Evolutionary conservation across 441 rosid genomes (phyloP), one percentile per base, ranked within the genome.

Genomic region (Adansonia madagascariensis): DNA sequence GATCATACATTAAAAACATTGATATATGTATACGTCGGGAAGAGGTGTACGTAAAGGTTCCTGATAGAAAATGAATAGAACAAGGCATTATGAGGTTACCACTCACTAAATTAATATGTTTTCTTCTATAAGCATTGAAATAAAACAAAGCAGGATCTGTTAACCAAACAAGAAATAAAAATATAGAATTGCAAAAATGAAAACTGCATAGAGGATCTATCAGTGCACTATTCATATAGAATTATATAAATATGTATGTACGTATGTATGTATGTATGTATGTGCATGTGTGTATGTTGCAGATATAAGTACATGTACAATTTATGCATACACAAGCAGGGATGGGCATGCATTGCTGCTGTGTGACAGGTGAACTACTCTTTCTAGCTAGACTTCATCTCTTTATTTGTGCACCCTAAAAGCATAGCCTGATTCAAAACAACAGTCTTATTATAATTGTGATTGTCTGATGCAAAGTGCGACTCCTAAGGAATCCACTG

Each of bases 121-220:
- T 24, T 49, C 9, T 14, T 49, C 71, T 17, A 50, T 2, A 50
- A 24, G 60, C 5, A 50, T 50, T 67, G 47, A 10, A 46, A 17
- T 18, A 46, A 46, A 46, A 46, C 6, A 70, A 49, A 70, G 60
- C 14, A 49, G 44, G 56, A 49, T 7, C 44, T 24, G 43, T 8
- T 12, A 27, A 50, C 31, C 41, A 70, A 50, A 50, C 44, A 15
- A 20, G 59, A 50, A 27, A 39, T 52, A 50, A 8, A 24, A 70
- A 24, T 47, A 6, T 12, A 52, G 44, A 15, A 70, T 50, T 24
- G 74, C 44, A 15, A 68, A 35, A 68, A 69, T 9, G 39, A 14
- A 69, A 69, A 18, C 20, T 22, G 46, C 74, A 70, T 8, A 27
- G 74, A 70, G 14, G 46, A 70, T 17, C 57, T 24, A 49, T 69